phyloP scores from a whole-genome alignment of 192 early-diverging fungal species.

The Linnemannia elongata region DNA sequence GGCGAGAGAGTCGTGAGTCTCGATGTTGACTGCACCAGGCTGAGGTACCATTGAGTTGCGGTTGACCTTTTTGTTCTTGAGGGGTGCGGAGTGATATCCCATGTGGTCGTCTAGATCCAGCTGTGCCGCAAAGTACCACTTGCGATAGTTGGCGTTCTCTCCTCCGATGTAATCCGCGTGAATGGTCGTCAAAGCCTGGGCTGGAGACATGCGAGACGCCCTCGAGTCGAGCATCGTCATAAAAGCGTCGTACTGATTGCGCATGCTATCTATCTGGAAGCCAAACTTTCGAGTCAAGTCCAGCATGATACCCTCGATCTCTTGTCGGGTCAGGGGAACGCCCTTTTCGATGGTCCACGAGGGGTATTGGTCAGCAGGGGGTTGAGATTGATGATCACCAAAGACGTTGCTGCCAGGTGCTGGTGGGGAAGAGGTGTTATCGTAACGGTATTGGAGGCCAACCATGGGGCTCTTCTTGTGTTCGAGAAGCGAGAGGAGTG shows the following conservation, averaged over 20 bases:
- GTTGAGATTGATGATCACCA: conserved; percentile 2
- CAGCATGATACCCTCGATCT: conserved; percentile 78
- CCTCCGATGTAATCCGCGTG: conserved; percentile 88
- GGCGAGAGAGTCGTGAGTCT: conserved; percentile 32
- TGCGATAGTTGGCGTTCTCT: conserved; percentile 84
- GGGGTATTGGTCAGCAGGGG: conserved; percentile 52
- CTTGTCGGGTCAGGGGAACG: conserved; percentile 73
- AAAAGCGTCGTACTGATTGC: conserved; percentile 81
- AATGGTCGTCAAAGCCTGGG: conserved; percentile 77
- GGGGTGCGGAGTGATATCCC: conserved; percentile 50
- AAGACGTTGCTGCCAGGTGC: background rate
- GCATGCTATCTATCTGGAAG: conserved; percentile 82
- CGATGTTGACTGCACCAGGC: conserved; percentile 36
- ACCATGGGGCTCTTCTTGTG: conserved; percentile 45
- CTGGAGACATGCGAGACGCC: conserved; percentile 78
- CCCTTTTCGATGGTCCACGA: conserved; percentile 71
- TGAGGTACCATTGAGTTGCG: conserved; percentile 47
- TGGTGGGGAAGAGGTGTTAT: background rate
- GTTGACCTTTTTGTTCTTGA: conserved; percentile 41
- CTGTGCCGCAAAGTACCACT: conserved; percentile 86
- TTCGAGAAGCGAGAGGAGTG: conserved; percentile 70
- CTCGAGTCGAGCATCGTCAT: conserved; percentile 87
- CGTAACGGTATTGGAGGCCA: conserved; percentile 5
- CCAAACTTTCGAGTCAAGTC: conserved; percentile 79
- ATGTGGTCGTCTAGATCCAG: conserved; percentile 70